Conservation (phyloP, 352 stramenopile species). For the Globisporangium alternatum region DNA sequence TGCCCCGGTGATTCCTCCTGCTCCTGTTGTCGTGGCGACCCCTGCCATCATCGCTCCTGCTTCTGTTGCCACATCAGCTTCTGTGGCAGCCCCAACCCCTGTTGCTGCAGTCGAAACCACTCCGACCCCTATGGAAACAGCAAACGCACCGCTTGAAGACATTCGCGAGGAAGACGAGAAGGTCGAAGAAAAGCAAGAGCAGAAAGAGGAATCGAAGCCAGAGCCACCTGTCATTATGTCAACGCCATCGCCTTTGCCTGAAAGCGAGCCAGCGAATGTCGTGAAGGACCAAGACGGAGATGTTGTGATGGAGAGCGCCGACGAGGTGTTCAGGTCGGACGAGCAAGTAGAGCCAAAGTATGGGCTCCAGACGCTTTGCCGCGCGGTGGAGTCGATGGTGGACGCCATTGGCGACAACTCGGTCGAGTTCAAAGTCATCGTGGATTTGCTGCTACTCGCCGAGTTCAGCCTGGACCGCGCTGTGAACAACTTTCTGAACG, state of each 20-base stretch:
- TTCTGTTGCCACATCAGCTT: background rate
- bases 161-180: slow-evolving; percentile 7
- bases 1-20: background rate
- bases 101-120: background rate
- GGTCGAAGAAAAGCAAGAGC: slow-evolving; percentile 6
- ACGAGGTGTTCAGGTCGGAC: background rate
- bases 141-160: slow-evolving; percentile 3
- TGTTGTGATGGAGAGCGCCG: slow-evolving; percentile 47
- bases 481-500: slow-evolving; percentile 82
- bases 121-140: background rate
- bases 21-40: background rate
- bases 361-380: slow-evolving; percentile 68
- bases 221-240: background rate
- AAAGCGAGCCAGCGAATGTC: slow-evolving; percentile 1
- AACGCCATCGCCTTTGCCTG: background rate
- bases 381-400: slow-evolving; percentile 79
- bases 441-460: slow-evolving; percentile 68
- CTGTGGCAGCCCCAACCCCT: background rate
- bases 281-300: slow-evolving; percentile 50
- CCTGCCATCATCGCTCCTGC: background rate
- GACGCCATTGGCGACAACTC: slow-evolving; percentile 57
- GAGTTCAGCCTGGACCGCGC: slow-evolving; percentile 81
- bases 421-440: slow-evolving; percentile 70
- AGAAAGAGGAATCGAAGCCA: slow-evolving; percentile 9
- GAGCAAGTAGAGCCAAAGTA: slow-evolving; percentile 63